Evolutionary conservation across 176 grass and related monocot genomes (phyloP).

Genomic region (Carex myosuroides): DNA sequence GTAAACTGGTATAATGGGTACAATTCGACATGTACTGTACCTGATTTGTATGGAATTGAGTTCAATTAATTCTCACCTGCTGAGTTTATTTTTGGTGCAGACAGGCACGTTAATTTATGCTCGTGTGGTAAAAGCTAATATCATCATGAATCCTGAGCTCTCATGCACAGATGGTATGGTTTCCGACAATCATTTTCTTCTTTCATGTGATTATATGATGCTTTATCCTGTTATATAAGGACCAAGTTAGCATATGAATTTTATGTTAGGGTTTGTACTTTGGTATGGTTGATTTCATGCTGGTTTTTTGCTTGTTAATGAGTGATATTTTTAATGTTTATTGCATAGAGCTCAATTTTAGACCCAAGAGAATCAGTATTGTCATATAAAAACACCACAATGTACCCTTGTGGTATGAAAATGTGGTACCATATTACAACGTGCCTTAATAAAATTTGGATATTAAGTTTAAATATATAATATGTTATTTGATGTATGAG

Average conservation of each 20-base stretch:
- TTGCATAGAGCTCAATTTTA: neutral
- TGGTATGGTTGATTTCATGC: neutral
- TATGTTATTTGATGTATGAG: neutral
- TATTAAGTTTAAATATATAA: neutral
- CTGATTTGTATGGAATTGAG: neutral
- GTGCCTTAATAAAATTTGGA: neutral
- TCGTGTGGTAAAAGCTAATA: constrained; percentile 87
- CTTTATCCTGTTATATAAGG: neutral
- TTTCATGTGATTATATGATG: neutral
- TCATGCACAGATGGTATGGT: constrained; percentile 92
- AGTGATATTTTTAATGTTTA: neutral
- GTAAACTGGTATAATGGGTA: neutral
- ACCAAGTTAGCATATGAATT: neutral
- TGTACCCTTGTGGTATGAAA: neutral
- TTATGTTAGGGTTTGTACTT: neutral
- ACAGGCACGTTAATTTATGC: constrained; percentile 79
- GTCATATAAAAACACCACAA: neutral
- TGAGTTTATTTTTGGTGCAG: constrained; percentile 42
- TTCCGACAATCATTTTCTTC: constrained; percentile 4
- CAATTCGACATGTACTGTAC: neutral
- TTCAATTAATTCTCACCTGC: neutral
- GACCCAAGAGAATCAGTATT: neutral
- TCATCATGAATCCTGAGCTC: constrained; percentile 88
- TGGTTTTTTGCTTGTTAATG: neutral
- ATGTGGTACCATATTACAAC: neutral